Conservation (phyloP, 441 rosid genomes). For the Rhodomyrtus psidioides region DNA sequence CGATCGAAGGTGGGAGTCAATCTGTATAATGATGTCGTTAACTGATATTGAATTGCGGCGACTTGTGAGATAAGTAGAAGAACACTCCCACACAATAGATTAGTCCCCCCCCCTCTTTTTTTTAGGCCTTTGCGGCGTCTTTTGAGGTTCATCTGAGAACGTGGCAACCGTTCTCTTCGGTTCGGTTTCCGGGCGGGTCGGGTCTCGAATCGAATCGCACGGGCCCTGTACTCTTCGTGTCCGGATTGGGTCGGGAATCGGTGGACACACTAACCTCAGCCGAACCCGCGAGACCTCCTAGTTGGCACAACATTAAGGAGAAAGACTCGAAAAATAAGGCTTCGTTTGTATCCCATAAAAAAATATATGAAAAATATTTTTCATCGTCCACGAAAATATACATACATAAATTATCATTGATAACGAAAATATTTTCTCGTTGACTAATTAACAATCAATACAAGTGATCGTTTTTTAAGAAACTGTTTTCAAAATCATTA, state of each 20-base stretch:
- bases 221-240: background rate
- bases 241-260: background rate
- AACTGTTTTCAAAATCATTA: too few species aligned
- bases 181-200: background rate
- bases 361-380: too few species aligned
- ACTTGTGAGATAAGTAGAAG: background rate
- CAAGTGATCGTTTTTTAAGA: too few species aligned
- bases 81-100: background rate
- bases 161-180: background rate
- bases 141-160: background rate
- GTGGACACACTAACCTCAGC: background rate
- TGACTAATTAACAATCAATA: too few species aligned
- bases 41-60: background rate
- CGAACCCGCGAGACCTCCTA: fast-evolving
- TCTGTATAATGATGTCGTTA: background rate
- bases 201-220: background rate
- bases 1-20: background rate
- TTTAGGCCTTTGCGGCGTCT: background rate
- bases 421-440: too few species aligned
- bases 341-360: too few species aligned
- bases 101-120: background rate
- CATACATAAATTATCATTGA: too few species aligned
- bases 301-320: background rate
- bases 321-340: background rate
- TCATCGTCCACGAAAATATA: too few species aligned